Base-by-base conservation (phyloP, 2,329 filamentous ascomycete species). In the Diplodia intermedia region DNA sequence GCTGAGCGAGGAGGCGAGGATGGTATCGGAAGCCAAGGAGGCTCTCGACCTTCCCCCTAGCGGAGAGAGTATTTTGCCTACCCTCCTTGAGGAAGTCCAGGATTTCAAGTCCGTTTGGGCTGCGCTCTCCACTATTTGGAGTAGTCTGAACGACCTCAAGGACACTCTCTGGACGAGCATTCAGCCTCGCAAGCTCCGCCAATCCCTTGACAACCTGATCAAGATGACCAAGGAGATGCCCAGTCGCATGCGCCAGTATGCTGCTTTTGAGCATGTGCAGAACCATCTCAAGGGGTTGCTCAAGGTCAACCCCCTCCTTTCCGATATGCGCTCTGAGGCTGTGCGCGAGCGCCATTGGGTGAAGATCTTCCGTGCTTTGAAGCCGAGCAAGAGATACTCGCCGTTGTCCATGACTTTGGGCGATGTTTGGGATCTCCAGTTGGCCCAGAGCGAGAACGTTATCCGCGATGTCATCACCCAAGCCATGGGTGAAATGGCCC, bases 201-300 rank as follows among this genome's bases (percentile, higher is more conserved):
- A 91, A 73, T 91, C 92, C 70, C 90, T 99, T 62, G 94, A 99
- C 75, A 90, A 91, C 57, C 86, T 98, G 65, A 92, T 98, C 78
- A 97, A 97, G 83, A 97, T 97, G 87, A 98, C 94, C 43, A 98
- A 97, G 82, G 94, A 98, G 71, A 98, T 99, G 95, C 95, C 96
- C 0, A 97, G 93, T 80, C 90, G 95, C 69, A 98, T 99, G 94
- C 90, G 96, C 69, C 96, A 99, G 76, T 99, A 99, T 79, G 94
- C 96, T 73, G 96, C 96, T n/a, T 99, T 99, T 77, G 96, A 99
- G 79, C 94, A 99, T 76, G 93, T 99, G 49, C 96, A 99, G 78
- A 93, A 89, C 71, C 91, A 96, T 36, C 87, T 99, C 50, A 91
- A 93, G 54, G 90, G 94, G 70, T 86, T 97, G 60, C 86, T 97